Percentiles rank a stretch among this genome's conserved stretches.
phyloP scores from a whole-genome alignment of 371 early-diverging fungal species.

The Scutellospora calospora region DNA sequence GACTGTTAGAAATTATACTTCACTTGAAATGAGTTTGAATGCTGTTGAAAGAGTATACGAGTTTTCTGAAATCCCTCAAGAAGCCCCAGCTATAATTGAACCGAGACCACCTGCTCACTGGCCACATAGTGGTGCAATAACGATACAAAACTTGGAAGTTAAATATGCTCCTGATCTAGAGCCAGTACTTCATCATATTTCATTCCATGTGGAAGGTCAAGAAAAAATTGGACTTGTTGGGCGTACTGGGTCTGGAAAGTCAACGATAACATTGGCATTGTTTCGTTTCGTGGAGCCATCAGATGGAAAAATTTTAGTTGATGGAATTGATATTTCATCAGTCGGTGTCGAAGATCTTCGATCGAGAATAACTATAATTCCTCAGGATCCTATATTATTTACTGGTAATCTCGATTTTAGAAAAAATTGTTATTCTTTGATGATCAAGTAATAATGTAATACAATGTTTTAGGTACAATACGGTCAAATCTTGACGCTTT shows the following conservation, averaged over 20 bases:
- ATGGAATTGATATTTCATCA: constrained; percentile 72
- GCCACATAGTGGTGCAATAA: constrained; percentile 77
- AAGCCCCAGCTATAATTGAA: constrained; percentile 60
- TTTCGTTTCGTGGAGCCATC: constrained; percentile 79
- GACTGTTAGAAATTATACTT: constrained; percentile 80
- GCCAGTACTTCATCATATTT: constrained; percentile 70
- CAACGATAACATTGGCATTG: constrained; percentile 70
- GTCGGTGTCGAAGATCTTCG: constrained; percentile 72
- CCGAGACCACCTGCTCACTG: constrained; percentile 63
- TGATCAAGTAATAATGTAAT: neutral
- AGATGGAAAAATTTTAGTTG: constrained; percentile 69
- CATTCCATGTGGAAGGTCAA: constrained; percentile 50
- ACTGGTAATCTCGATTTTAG: constrained; percentile 47
- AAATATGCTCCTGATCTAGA: constrained; percentile 73
- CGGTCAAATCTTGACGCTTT: constrained; percentile 84
- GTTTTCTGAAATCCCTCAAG: constrained; percentile 69
- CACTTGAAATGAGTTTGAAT: constrained; percentile 70
- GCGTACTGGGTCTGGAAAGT: constrained; percentile 46
- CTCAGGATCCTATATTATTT: constrained; percentile 62
- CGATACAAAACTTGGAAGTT: constrained; percentile 69
- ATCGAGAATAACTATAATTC: constrained; percentile 65
- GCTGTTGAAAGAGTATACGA: constrained; percentile 77
- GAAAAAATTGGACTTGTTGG: constrained; percentile 59
- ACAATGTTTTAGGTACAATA: constrained; percentile 64
- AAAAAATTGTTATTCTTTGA: neutral